These are phyloP conservation scores for Lactifluus pinguis DNA, from an alignment of 768 basidiomycete species.

Conservation along the genomic window DNA sequence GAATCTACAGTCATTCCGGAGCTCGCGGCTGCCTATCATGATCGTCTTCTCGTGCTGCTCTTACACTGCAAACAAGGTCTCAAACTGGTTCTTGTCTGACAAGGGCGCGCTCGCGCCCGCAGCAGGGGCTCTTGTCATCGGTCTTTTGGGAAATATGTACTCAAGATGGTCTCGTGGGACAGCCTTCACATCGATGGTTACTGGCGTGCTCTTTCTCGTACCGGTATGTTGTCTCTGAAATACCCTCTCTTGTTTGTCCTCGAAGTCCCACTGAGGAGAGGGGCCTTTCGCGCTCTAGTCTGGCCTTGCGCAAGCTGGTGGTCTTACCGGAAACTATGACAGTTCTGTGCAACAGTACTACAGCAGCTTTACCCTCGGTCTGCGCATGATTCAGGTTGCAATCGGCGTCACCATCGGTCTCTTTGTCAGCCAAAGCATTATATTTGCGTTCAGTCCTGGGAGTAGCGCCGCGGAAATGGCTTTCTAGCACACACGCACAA, in stretches of 20 bases:
- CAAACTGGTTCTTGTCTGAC: slow-evolving; percentile 52
- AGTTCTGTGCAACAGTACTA: slow-evolving; percentile 63
- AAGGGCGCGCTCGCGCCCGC: slow-evolving; percentile 70
- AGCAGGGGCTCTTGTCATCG: slow-evolving; percentile 68
- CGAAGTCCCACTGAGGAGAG: background rate
- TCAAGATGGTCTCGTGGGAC: slow-evolving; percentile 68
- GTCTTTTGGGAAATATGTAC: slow-evolving; percentile 74
- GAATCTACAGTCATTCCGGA: slow-evolving; percentile 65
- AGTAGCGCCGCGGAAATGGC: slow-evolving; percentile 71
- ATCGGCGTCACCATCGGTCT: slow-evolving; percentile 81
- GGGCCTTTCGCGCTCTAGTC: slow-evolving; percentile 36
- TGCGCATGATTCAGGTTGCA: slow-evolving; percentile 78
- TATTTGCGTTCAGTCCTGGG: slow-evolving; percentile 66
- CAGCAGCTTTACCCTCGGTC: slow-evolving; percentile 67
- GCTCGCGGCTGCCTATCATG: slow-evolving; percentile 69
- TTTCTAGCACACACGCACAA: slow-evolving; percentile 35
- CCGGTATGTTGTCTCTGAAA: slow-evolving; percentile 46
- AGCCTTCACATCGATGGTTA: slow-evolving; percentile 87
- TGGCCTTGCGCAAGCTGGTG: slow-evolving; percentile 67
- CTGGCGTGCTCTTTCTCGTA: slow-evolving; percentile 84
- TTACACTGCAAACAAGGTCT: slow-evolving; percentile 60
- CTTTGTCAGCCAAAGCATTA: slow-evolving; percentile 71
- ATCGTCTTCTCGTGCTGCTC: slow-evolving; percentile 67
- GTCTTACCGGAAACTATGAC: slow-evolving; percentile 51
- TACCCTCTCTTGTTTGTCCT: background rate